Conservation (phyloP, 1,284 basidiomycete species). For the Porodaedalea pini region DNA sequence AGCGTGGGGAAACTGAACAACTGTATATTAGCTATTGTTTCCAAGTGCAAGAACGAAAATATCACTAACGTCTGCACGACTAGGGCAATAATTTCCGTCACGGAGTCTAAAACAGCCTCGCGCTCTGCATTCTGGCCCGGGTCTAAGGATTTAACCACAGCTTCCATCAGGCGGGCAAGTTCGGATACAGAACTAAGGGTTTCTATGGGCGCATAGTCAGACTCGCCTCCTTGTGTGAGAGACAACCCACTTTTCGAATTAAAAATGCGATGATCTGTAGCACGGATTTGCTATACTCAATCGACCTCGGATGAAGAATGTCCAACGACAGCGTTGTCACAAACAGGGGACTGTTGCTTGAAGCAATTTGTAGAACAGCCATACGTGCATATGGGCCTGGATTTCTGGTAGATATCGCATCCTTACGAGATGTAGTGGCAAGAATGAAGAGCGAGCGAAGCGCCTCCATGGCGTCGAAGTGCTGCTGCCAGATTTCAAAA, state of each 20-base stretch:
- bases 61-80: constrained; percentile 78
- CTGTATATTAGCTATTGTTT: neutral
- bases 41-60: neutral
- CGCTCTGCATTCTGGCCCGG: constrained; percentile 82
- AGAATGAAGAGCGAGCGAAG: constrained; percentile 83
- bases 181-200: constrained; percentile 82
- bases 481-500: constrained; percentile 92
- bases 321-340: constrained; percentile 94
- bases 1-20: constrained; percentile 79
- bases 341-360: constrained; percentile 83
- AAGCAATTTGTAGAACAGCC: constrained; percentile 84
- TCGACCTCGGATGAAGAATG: constrained; percentile 75
- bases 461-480: constrained; percentile 88
- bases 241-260: constrained; percentile 72
- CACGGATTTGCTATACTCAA: constrained; percentile 83
- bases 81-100: constrained; percentile 89
- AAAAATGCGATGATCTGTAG: constrained; percentile 94
- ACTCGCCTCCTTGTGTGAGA: neutral
- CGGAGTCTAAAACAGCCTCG: constrained; percentile 85
- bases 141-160: constrained; percentile 95
- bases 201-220: constrained; percentile 43
- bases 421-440: constrained; percentile 70
- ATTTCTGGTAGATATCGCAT: constrained; percentile 59
- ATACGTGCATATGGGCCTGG: constrained; percentile 66
- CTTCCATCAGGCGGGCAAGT: constrained; percentile 89